Conservation (phyloP, 1,284 basidiomycete species). For the Leccinum pachyderme region DNA sequence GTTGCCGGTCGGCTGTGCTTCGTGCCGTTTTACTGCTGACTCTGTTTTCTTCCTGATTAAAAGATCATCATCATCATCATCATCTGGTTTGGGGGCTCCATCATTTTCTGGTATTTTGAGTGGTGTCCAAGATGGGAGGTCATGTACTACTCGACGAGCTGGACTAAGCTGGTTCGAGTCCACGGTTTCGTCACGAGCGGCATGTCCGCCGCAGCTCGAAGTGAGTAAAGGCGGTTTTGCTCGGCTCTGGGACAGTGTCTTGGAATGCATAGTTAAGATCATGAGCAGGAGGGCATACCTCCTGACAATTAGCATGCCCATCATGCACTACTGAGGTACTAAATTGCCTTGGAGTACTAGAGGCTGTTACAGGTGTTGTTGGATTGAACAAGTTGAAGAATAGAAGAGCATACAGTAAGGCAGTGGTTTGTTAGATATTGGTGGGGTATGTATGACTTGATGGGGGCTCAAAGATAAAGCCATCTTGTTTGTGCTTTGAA, state of each 20-base stretch:
- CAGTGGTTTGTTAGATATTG: constrained; percentile 1
- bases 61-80: constrained; percentile 4
- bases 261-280: constrained; percentile 7
- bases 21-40: neutral
- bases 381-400: neutral
- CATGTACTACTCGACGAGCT: constrained; percentile 3
- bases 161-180: neutral
- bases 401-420: constrained; percentile 16
- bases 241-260: constrained; percentile 13
- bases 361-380: constrained; percentile 8
- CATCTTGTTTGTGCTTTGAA: constrained; percentile 8
- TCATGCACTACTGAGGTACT: constrained; percentile 7
- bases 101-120: constrained; percentile 5
- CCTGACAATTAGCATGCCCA: neutral
- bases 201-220: neutral
- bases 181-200: neutral
- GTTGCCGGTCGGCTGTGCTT: neutral
- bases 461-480: constrained; percentile 18
- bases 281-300: constrained; percentile 12
- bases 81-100: constrained; percentile 8
- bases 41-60: neutral
- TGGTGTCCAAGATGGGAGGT: constrained; percentile 32
- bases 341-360: constrained; percentile 15
- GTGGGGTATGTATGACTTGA: constrained; percentile 4
- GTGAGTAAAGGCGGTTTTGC: neutral